These are phyloP conservation scores for Diutina neorugosa DNA, from an alignment of 1,139 yeast genomes.

Conservation along the genomic window DNA sequence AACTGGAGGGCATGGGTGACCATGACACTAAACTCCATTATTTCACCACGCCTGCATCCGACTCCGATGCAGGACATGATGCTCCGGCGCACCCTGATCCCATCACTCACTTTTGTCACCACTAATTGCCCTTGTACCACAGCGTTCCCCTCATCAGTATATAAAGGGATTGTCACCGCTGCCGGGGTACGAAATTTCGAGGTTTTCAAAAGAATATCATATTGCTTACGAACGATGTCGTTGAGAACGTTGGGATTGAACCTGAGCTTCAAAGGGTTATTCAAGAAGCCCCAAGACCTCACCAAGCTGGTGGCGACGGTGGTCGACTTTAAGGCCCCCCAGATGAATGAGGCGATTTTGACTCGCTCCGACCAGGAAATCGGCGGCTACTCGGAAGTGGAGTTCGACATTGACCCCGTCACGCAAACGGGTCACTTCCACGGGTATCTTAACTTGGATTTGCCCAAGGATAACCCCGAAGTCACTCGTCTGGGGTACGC, in stretches of 20 bases:
- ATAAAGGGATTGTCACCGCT: no score
- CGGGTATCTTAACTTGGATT: slow-evolving; percentile 62
- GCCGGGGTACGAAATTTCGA: no score
- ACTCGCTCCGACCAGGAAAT: slow-evolving; percentile 62
- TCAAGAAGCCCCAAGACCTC: slow-evolving; percentile 20
- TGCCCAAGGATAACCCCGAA: slow-evolving; percentile 60
- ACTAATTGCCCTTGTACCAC: no score
- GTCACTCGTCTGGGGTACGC: slow-evolving; percentile 72
- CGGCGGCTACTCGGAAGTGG: slow-evolving; percentile 67
- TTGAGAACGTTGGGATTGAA: slow-evolving; percentile 32
- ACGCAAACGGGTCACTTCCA: slow-evolving; percentile 43
- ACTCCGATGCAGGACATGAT: not conserved
- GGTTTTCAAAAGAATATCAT: no score
- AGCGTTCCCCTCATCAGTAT: not conserved
- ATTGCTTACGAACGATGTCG: no score
- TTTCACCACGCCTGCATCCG: not conserved
- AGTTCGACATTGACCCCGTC: slow-evolving; percentile 29
- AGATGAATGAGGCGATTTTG: slow-evolving; percentile 25
- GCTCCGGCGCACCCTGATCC: not conserved
- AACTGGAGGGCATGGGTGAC: no score
- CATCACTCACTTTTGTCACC: not conserved
- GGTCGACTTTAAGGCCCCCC: not conserved
- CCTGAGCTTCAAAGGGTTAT: slow-evolving; percentile 25
- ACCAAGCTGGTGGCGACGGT: slow-evolving; percentile 27
- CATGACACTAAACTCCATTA: not conserved